Conservation (phyloP, 164 flowering plant species). For the Magnolia officinalis region DNA sequence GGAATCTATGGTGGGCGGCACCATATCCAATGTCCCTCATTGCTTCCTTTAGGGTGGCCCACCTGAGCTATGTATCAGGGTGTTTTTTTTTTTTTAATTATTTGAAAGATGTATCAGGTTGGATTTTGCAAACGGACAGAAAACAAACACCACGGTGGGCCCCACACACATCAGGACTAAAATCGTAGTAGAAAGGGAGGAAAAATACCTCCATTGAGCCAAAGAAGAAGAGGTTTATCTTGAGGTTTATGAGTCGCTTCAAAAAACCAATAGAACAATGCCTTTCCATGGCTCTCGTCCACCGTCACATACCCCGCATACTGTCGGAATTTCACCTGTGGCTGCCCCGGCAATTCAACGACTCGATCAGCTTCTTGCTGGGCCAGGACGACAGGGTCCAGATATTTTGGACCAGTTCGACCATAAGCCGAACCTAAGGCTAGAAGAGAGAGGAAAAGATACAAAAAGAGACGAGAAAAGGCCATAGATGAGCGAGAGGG, state of each 20-base stretch:
- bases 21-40: no score
- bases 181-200: background rate
- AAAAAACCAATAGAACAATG: constrained; percentile 70
- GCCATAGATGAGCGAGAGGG: background rate
- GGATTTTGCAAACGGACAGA: background rate
- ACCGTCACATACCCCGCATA: constrained; percentile 58
- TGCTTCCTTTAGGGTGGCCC: no score
- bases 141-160: background rate
- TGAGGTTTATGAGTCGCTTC: constrained; percentile 42
- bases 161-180: background rate
- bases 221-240: constrained; percentile 45
- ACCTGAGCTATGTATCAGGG: background rate
- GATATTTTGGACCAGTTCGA: background rate
- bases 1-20: no score
- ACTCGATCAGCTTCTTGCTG: constrained; percentile 46
- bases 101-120: no score
- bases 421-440: background rate
- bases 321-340: constrained; percentile 48
- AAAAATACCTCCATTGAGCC: constrained; percentile 62
- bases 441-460: background rate
- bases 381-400: background rate
- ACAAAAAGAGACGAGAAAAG: background rate
- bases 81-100: no score
- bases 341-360: constrained; percentile 51
- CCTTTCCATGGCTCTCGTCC: constrained; percentile 42